Evolutionary conservation across 75 land plant species (phyloP), one percentile per base, ranked within the genome.

Genomic region (Pinus tabuliformis): DNA sequence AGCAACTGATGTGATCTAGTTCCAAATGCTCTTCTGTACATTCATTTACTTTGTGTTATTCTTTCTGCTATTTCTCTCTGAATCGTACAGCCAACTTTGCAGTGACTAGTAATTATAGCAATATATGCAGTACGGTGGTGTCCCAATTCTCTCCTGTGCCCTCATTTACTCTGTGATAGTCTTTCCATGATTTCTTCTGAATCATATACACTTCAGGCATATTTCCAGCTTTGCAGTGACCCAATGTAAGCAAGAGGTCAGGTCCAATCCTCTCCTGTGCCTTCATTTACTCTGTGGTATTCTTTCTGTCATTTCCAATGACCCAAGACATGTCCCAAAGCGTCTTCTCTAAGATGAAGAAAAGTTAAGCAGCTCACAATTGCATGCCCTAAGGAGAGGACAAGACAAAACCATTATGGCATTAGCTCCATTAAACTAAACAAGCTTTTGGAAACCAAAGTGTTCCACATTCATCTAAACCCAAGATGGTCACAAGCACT

Each of bases 181-280:
- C 14, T 7, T 68, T 68, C 64, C 26, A 14, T n/a, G 76, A 49
- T 49, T 49, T 49, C 52, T 8, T 49, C 9, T 49, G 52, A 49
- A 49, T 49, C 52, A 2, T 49, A 49, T 49, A 9, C 52, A 9
- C 52, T 49, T 49, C 52, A 49, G 8, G 52, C 52, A 49, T 49
- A 49, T 49, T 49, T 8, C 11, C 52, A 49, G 52, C 52, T 49
- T 49, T 49, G 52, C 52, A 49, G 52, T 49, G 52, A 49, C 11
- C 52, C 52, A 39, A 57, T 36, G 61, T 75, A 79, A 56, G 80
- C 76, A 15, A 76, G 36, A 22, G 16, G 28, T 79, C 57, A 59
- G 80, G 80, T 9, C 26, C 22, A 76, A 59, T 30, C 78, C 79
- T 18, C 12, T 45, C n/a, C 54, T n/a, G 71, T 20, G 3, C 22